Evolutionary conservation across 2,329 filamentous ascomycete species (phyloP).

Genomic region (Diplodia corticola): DNA sequence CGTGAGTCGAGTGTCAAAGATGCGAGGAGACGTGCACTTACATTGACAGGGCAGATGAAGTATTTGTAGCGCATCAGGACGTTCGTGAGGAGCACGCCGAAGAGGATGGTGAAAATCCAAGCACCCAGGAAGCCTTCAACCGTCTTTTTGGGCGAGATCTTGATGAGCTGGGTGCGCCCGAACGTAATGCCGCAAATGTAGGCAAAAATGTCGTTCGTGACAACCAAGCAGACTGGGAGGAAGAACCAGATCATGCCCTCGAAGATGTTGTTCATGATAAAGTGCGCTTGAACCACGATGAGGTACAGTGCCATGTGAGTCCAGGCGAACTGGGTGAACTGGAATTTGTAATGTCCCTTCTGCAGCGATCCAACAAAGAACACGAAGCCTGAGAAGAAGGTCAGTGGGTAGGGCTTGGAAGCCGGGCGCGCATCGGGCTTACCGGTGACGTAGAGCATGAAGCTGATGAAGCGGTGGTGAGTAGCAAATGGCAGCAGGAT

Average conservation of each 20-base stretch:
- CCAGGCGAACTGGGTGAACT: conserved; percentile 99
- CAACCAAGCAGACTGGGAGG: conserved; percentile 88
- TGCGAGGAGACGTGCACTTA: conserved; percentile 41
- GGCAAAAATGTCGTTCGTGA: conserved; percentile 98
- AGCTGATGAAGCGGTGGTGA: conserved; percentile 98
- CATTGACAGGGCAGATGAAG: conserved; percentile 96
- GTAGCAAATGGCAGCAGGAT: conserved; percentile 91
- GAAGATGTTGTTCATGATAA: conserved; percentile 99
- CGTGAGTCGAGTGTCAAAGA: conserved; percentile 16
- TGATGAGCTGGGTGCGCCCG: conserved; percentile 93
- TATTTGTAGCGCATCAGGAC: conserved; percentile 88
- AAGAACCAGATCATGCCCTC: conserved; percentile 99
- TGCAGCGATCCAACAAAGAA: conserved; percentile 96
- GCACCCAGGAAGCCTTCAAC: conserved; percentile 96
- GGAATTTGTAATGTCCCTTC: conserved; percentile 95
- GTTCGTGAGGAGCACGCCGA: conserved; percentile 79
- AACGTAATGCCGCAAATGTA: conserved; percentile 98
- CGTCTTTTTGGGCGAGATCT: conserved; percentile 98
- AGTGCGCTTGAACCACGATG: conserved; percentile 96
- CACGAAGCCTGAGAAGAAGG: conserved; percentile 70
- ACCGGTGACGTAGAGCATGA: conserved; percentile 97
- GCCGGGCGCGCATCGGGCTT: conserved; percentile 37
- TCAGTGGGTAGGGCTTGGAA: neutral
- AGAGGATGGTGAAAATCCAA: conserved; percentile 91
- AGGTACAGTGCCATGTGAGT: conserved; percentile 98